A percentile compares a stretch with the other conserved stretches of the same genome.
These are phyloP conservation scores for Tricholoma sp. DNA, from an alignment of 768 basidiomycete genomes.

Conservation along the genomic window DNA sequence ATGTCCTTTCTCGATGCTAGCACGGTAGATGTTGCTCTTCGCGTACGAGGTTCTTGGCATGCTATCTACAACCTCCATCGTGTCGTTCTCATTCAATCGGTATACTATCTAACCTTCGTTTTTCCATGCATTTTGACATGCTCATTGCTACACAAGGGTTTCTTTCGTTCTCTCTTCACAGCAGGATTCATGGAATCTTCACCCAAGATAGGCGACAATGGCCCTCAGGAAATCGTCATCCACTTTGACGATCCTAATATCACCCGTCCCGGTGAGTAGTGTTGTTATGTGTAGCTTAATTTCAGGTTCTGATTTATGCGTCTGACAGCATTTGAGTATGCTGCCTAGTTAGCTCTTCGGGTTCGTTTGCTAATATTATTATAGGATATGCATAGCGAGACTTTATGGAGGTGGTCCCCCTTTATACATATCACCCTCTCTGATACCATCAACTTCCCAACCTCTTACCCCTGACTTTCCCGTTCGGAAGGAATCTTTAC, in stretches of 20 bases:
- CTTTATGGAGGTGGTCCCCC: slow-evolving; percentile 85
- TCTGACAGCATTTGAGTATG: slow-evolving; percentile 81
- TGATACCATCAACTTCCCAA: slow-evolving; percentile 59
- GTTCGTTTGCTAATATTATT: slow-evolving; percentile 2
- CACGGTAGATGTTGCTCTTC: slow-evolving; percentile 76
- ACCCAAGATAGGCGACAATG: slow-evolving; percentile 20
- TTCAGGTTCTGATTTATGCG: slow-evolving; percentile 8
- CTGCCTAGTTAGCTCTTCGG: slow-evolving; percentile 11
- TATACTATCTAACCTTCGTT: slow-evolving; percentile 29
- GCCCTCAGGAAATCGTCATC: slow-evolving; percentile 58
- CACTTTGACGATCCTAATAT: slow-evolving; percentile 85
- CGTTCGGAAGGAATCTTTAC: slow-evolving; percentile 18
- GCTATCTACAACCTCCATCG: slow-evolving; percentile 78
- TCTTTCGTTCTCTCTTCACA: slow-evolving; percentile 85
- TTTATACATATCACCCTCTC: slow-evolving; percentile 57
- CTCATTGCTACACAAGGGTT: slow-evolving; percentile 47
- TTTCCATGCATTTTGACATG: background rate
- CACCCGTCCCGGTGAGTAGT: slow-evolving; percentile 68
- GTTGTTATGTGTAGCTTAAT: slow-evolving; percentile 5
- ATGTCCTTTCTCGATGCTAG: slow-evolving; percentile 61
- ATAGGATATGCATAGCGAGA: slow-evolving; percentile 77
- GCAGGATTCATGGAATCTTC: slow-evolving; percentile 69
- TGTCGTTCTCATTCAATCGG: slow-evolving; percentile 86
- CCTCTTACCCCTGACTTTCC: slow-evolving; percentile 73
- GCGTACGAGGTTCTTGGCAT: slow-evolving; percentile 58